A percentile compares a stretch with the other conserved stretches of the same genome.
Conservation (phyloP, 169 alveolate genomes). For the Plasmodium falciparum region DNA sequence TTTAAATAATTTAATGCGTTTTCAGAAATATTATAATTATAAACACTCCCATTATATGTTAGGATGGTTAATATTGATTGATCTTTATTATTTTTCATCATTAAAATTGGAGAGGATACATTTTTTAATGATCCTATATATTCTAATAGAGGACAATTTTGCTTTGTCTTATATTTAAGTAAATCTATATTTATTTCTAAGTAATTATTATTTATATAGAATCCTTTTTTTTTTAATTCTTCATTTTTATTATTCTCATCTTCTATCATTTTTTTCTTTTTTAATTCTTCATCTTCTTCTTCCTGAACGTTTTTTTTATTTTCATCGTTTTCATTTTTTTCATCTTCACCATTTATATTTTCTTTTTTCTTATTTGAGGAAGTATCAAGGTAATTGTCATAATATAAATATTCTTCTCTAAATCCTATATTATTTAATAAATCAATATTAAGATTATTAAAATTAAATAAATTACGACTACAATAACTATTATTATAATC, state of each 20-base stretch:
- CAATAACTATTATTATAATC: not conserved
- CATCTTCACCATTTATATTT: not conserved
- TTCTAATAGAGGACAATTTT: slow-evolving; percentile 34
- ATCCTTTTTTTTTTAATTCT: slow-evolving; percentile 56
- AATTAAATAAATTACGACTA: not conserved
- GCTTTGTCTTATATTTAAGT: slow-evolving; percentile 44
- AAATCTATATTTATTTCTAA: slow-evolving; percentile 69
- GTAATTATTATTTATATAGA: slow-evolving; percentile 11
- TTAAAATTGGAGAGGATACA: slow-evolving; percentile 47
- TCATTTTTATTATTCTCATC: slow-evolving; percentile 61
- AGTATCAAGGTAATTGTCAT: slow-evolving; percentile 34
- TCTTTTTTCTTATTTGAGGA: slow-evolving; percentile 6
- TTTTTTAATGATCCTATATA: slow-evolving; percentile 50
- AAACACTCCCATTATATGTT: slow-evolving; percentile 50
- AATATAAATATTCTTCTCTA: slow-evolving; percentile 65
- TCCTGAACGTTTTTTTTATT: slow-evolving; percentile 10
- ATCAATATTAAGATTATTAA: no score
- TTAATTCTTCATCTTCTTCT: slow-evolving; percentile 62
- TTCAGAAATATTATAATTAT: slow-evolving; percentile 55
- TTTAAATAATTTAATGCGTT: slow-evolving; percentile 18
- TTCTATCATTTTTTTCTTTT: slow-evolving; percentile 39
- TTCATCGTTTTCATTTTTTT: slow-evolving; percentile 30
- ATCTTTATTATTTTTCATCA: slow-evolving; percentile 41
- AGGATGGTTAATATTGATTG: slow-evolving; percentile 37
- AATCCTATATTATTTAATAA: slow-evolving; percentile 23